Evolutionary conservation across 2,329 filamentous ascomycete genomes (phyloP).

Genomic region (Byssothecium circinans): DNA sequence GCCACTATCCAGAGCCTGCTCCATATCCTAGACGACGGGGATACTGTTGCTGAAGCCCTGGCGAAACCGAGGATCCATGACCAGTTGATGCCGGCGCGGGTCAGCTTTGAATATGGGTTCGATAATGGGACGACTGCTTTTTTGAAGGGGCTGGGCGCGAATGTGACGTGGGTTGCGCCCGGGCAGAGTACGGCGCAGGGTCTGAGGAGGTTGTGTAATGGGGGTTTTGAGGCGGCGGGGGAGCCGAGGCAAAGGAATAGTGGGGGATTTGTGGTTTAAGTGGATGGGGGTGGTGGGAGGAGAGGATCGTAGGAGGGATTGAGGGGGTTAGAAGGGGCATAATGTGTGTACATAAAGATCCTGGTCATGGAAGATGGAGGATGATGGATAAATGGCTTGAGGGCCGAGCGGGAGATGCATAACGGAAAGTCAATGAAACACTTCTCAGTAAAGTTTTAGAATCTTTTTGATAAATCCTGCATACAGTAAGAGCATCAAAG

Average conservation of each 20-base stretch:
- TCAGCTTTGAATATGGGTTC: slow-evolving; percentile 69
- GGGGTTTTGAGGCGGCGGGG: slow-evolving; percentile 74
- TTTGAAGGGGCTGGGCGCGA: slow-evolving; percentile 67
- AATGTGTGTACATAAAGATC: too few relatives aligned
- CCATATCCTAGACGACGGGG: slow-evolving; percentile 68
- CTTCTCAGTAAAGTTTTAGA: too few relatives aligned
- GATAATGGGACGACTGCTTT: slow-evolving; percentile 65
- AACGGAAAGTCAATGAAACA: too few relatives aligned
- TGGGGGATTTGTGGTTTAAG: slow-evolving; percentile 61
- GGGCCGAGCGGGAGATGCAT: too few relatives aligned
- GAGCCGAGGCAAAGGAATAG: slow-evolving; percentile 76
- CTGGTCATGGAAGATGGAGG: too few relatives aligned
- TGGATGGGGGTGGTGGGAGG: background rate
- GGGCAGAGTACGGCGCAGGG: slow-evolving; percentile 72
- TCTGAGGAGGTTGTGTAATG: slow-evolving; percentile 62
- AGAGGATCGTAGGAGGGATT: too few relatives aligned
- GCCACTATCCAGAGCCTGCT: slow-evolving; percentile 73
- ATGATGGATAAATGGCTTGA: too few relatives aligned
- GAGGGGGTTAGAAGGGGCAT: too few relatives aligned
- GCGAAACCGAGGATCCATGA: slow-evolving; percentile 73
- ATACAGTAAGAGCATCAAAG: too few relatives aligned
- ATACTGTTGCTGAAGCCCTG: slow-evolving; percentile 65
- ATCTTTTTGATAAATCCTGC: too few relatives aligned
- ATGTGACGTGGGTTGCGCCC: slow-evolving; percentile 67
- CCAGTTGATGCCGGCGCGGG: slow-evolving; percentile 73